Base-by-base conservation (phyloP, 2,329 filamentous ascomycete genomes). In the Colletotrichum echinochloae region DNA sequence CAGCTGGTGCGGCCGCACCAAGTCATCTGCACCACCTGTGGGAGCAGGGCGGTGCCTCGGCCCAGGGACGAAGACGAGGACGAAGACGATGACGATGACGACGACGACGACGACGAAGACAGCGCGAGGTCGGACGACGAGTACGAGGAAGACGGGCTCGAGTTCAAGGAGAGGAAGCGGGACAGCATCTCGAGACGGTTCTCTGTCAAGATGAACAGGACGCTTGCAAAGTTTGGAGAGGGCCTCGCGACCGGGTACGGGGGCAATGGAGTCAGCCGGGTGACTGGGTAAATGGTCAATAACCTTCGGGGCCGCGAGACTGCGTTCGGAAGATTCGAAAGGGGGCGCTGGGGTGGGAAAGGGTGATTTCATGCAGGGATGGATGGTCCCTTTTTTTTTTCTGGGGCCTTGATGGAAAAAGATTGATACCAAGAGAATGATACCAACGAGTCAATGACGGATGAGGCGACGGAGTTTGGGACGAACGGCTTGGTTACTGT, bases 21-120 rank as follows among this genome's bases (percentile, higher is more conserved):
- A 20, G 35, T 52, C 16, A 20, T 57, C 16, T 69, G 65, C 59
- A 60, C 54, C 16, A 71, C 52, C 3, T 71, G 65, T n/a, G 57
- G 65, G 5, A 39, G 59, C 35, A 44, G 60, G 9, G 66, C 66
- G 3, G 41, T 59, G 52, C 60, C 51, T 5, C 28, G 33, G 14
- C 26, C 20, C 52, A 28, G 14, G 26, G 1, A 5, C 16, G 52
- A 23, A n/a, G 28, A 35, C 3, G 26, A 51, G 18, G 20, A 51
- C 23, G 48, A 55, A 16, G 26, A 52, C 5, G 20, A 30, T 2
- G 20, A 23, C 30, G 28, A 35, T 2, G 26, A 51, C 23, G 20
- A 51, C 23, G 48, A 55, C n/a, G 26, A 52, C 5, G 20, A 30
- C 3, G 20, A 46, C 6, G 44, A 26, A 7, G 41, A 44, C 18